Percentiles rank a stretch among this genome's conserved stretches.
Conservation (phyloP, 108 stramenopile genomes). For the Skeletonema menzelii region DNA sequence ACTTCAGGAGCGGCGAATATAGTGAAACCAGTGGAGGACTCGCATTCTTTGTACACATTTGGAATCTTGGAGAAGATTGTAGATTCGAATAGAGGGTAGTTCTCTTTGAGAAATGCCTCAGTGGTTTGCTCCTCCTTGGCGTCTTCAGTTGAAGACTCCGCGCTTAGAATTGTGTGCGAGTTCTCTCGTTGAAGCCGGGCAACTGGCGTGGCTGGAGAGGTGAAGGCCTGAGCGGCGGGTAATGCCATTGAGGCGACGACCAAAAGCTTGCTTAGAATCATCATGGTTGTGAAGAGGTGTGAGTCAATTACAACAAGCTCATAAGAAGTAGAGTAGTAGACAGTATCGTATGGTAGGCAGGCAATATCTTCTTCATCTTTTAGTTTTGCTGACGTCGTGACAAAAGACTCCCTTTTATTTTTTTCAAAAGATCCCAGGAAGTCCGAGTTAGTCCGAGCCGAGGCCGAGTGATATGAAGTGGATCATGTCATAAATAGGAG, state of each 20-base stretch:
- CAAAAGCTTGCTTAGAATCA: background rate
- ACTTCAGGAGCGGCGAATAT: slow-evolving; percentile 35
- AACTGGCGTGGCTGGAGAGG: background rate
- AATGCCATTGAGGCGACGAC: background rate
- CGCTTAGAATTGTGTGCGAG: background rate
- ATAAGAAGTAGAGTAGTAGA: no score
- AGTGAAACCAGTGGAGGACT: no score
- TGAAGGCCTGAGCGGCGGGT: background rate
- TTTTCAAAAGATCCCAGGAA: no score
- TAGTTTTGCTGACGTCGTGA: no score
- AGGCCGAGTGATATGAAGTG: no score
- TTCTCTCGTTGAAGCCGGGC: background rate
- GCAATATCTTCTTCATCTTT: no score
- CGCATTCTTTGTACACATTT: slow-evolving; percentile 21
- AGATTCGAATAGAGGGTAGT: slow-evolving; percentile 43
- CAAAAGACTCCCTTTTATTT: no score
- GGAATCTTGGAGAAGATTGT: slow-evolving; percentile 33
- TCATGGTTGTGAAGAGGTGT: background rate
- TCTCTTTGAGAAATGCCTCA: slow-evolving; percentile 35
- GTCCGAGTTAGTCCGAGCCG: no score
- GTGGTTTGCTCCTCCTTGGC: background rate
- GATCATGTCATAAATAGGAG: no score
- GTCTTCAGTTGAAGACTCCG: background rate
- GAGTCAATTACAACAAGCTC: no score
- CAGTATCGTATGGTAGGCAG: no score